phyloP scores from a whole-genome alignment of 2,329 filamentous ascomycete species.

The Parastagonospora nodorum region DNA sequence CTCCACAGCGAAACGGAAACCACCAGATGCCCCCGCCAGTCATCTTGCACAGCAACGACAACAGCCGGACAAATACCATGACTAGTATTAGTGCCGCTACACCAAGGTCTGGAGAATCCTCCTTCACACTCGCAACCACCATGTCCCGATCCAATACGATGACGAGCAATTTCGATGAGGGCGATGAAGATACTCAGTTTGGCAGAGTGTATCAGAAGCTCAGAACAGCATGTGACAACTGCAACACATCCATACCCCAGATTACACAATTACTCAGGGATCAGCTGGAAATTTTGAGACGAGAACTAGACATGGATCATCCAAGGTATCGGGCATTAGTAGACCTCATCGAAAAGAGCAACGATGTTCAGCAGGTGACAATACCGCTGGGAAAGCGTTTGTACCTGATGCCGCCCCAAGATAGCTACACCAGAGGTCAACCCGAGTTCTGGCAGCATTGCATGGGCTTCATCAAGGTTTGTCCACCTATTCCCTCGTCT shows the following conservation, averaged over 20 bases:
- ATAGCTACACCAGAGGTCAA: constrained; percentile 72
- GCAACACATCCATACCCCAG: constrained; percentile 71
- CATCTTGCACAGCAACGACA: constrained; percentile 51
- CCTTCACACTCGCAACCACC: constrained; percentile 61
- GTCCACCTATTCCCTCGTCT: constrained; percentile 23
- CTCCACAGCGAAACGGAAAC: constrained; percentile 38
- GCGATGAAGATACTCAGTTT: constrained; percentile 79
- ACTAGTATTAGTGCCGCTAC: constrained; percentile 61
- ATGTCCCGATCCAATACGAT: constrained; percentile 54
- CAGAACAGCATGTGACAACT: constrained; percentile 73
- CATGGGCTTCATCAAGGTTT: constrained; percentile 69
- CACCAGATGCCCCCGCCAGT: constrained; percentile 46
- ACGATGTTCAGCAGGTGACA: constrained; percentile 72
- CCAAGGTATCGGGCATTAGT: constrained; percentile 50
- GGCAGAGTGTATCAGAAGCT: constrained; percentile 81
- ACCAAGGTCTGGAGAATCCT: constrained; percentile 82
- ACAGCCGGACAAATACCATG: constrained; percentile 60
- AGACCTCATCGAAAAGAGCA: constrained; percentile 72
- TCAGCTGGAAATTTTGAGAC: constrained; percentile 34
- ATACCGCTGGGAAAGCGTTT: constrained; percentile 74
- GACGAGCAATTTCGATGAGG: constrained; percentile 65
- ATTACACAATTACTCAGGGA: constrained; percentile 35
- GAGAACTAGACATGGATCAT: constrained; percentile 41
- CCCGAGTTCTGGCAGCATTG: constrained; percentile 71
- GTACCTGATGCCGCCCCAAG: constrained; percentile 81